Conservation (phyloP, 176 grass and related monocot genomes). For the Eremochloa ophiuroides region DNA sequence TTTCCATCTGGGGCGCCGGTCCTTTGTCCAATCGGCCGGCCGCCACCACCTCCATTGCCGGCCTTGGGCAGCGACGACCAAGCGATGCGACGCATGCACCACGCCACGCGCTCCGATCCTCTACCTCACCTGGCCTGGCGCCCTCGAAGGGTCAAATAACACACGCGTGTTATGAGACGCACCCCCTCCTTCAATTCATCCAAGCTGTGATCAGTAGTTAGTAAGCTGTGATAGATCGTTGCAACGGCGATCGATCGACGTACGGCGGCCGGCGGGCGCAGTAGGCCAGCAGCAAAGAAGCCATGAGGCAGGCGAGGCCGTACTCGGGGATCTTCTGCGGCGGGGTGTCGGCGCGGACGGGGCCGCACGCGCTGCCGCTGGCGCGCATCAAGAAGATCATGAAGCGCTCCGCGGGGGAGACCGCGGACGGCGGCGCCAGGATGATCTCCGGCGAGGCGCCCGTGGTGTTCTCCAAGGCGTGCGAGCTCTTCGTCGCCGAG, state of each 20-base stretch:
- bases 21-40: conserved; percentile 34
- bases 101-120: conserved; percentile 7
- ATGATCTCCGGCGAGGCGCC: conserved; percentile 75
- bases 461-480: conserved; percentile 64
- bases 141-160: no score
- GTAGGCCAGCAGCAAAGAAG: no score
- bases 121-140: no score
- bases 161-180: no score
- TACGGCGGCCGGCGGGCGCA: neutral
- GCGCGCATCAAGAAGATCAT: conserved; percentile 84
- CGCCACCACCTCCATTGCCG: conserved; percentile 17
- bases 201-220: no score
- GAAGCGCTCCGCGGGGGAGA: conserved; percentile 47
- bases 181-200: neutral
- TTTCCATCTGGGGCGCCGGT: neutral
- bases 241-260: no score
- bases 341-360: conserved; percentile 46
- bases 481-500: conserved; percentile 62
- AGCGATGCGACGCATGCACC: neutral
- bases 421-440: conserved; percentile 16
- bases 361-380: conserved; percentile 64
- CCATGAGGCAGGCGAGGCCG: conserved; percentile 50
- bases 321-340: conserved; percentile 49
- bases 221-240: no score
- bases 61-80: conserved; percentile 8